phyloP scores from a whole-genome alignment of 257 asterid species.

The Osmanthus fragrans region DNA sequence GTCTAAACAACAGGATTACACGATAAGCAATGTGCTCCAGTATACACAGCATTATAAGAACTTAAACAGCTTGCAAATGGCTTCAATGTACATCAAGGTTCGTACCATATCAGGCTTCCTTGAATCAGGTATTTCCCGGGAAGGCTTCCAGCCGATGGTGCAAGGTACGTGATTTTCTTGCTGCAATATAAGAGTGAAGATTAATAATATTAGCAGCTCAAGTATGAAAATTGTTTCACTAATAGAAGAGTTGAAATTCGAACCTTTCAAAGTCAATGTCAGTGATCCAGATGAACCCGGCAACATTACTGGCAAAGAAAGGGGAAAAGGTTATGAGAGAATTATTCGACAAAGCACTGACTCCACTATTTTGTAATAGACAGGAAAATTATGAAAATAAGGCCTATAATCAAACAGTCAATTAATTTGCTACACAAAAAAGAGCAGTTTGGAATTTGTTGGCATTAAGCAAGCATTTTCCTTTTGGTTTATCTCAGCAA shows the following conservation, averaged over 20 bases:
- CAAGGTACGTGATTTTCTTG: slow-evolving; percentile 79
- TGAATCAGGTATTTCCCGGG: slow-evolving; percentile 77
- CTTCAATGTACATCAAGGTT: slow-evolving; percentile 33
- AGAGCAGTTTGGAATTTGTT: background rate
- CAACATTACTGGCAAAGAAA: slow-evolving; percentile 65
- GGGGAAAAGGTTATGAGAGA: slow-evolving; percentile 7
- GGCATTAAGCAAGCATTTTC: background rate
- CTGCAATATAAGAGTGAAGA: slow-evolving; percentile 38
- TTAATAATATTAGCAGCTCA: slow-evolving; percentile 16
- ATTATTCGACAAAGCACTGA: background rate
- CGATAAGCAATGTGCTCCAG: background rate
- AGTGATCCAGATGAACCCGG: slow-evolving; percentile 92
- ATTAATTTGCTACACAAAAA: background rate
- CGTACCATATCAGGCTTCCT: slow-evolving; percentile 92
- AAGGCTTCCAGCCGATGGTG: slow-evolving; percentile 89
- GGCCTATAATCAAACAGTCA: background rate
- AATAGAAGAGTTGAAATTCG: slow-evolving; percentile 14
- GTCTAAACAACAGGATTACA: background rate
- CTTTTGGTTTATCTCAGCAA: background rate
- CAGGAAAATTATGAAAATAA: background rate
- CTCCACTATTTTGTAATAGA: background rate
- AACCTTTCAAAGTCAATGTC: slow-evolving; percentile 83
- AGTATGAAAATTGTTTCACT: background rate
- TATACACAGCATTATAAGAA: background rate
- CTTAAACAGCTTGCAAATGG: background rate